Evolutionary conservation across 768 basidiomycete species (phyloP).

Genomic region (Cyathus striatus): DNA sequence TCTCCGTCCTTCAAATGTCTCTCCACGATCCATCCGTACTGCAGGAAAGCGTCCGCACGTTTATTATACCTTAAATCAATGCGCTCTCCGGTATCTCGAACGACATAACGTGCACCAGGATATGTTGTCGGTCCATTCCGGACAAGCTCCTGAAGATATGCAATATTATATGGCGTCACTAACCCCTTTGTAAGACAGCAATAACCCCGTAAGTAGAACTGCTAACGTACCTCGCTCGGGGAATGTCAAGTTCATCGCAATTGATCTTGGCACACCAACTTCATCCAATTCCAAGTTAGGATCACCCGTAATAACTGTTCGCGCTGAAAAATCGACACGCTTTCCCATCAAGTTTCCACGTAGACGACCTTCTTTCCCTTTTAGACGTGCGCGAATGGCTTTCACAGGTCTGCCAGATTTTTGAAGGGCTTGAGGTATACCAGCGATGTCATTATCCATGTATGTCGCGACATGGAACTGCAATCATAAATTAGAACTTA

Average conservation of each 20-base stretch:
- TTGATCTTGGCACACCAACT: conserved; percentile 92
- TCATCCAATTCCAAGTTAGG: conserved; percentile 95
- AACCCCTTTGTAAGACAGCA: no score
- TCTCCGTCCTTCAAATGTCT: conserved; percentile 97
- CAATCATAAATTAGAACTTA: conserved; percentile 6
- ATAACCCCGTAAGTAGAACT: no score
- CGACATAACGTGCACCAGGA: conserved; percentile 94
- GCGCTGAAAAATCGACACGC: conserved; percentile 98
- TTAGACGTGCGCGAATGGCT: conserved; percentile 94
- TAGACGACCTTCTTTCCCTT: conserved; percentile 97
- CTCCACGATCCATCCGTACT: conserved; percentile 99
- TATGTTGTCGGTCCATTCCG: conserved; percentile 92
- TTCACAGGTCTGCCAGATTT: conserved; percentile 98
- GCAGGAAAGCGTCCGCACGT: conserved; percentile 89
- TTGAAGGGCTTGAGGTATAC: conserved; percentile 94
- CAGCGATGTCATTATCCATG: conserved; percentile 99
- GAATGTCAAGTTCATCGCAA: conserved; percentile 97
- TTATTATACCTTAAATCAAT: conserved; percentile 97
- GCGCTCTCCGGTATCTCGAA: conserved; percentile 95
- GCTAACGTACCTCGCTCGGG: conserved; percentile 91
- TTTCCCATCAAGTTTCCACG: conserved; percentile 99
- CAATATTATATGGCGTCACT: conserved; percentile 98
- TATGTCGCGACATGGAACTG: conserved; percentile 99
- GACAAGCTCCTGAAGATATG: conserved; percentile 90
- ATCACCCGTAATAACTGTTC: conserved; percentile 98